Evolutionary conservation across 768 basidiomycete genomes (phyloP), one percentile per base, ranked within the genome.

Genomic region (Candolleomyces aberdarensis): DNA sequence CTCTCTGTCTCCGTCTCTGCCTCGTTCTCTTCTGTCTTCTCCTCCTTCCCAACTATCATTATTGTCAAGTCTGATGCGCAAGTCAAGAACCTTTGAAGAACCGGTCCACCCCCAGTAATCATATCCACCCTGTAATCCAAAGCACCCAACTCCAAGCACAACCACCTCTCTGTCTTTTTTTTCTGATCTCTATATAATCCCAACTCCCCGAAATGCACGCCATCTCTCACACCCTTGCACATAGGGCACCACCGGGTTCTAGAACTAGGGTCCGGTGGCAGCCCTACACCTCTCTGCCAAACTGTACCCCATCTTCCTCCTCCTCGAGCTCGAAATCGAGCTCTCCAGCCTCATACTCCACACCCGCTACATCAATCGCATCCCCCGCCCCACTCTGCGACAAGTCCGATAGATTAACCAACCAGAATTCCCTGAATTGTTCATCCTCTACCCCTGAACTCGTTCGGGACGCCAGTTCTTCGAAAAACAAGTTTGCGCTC

Each of bases 251-350:
- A 48, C 83, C 86, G 63, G 82, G 85, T 1, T 78, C 88, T 61
- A 85, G 89, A 66, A 76, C 86, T 54, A 78, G 88, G 71, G 78
- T 86, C 66, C 87, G 91, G 67, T 92, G 91, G 90, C 91, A 92
- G 76, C 91, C 91, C 65, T 93, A 92, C 73, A 75, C 78, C 64
- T 70, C 84, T 56, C 72, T 80, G 57, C 69, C 74, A 57, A 74
- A 71, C 49, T 75, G 77, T 26, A 66, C 71, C 14, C 56, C 54
- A 26, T 57, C 65, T 59, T 70, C 65, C 59, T 70, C 79, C 19
- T 59, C 65, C 60, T 71, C 79, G 61, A 72, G 72, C 62, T 81
- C 83, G 48, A 77, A 80, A 52, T 65, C 72, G 13, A 50, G 70
- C 46, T 65, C 78, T 44, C 83, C 80, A 78, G 78, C 85, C 62